These are phyloP conservation scores for Cutaneotrichosporon arboriforme DNA, from an alignment of 1,284 basidiomycete species.

Conservation along the genomic window DNA sequence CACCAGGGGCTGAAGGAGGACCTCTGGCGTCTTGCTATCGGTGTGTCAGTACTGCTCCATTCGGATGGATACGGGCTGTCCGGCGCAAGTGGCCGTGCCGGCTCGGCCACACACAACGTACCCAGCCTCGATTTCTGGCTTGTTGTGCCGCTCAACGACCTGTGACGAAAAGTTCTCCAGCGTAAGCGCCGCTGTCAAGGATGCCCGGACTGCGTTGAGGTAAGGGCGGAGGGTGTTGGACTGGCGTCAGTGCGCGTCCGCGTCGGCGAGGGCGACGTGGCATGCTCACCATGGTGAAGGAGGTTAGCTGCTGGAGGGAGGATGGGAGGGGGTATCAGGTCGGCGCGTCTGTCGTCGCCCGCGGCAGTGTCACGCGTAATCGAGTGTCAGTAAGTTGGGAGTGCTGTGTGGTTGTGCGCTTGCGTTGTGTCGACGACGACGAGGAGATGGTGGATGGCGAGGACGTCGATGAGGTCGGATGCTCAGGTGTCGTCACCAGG, in stretches of 20 bases:
- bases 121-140: slow-evolving; percentile 86
- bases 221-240: slow-evolving; percentile 80
- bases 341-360: background rate
- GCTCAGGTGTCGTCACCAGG: no score
- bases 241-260: slow-evolving; percentile 31
- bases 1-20: slow-evolving; percentile 82
- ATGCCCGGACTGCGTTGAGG: slow-evolving; percentile 89
- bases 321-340: background rate
- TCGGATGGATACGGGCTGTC: no score
- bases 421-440: background rate
- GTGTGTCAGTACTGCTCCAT: background rate
- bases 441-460: background rate
- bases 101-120: slow-evolving; percentile 32
- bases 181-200: slow-evolving; percentile 93
- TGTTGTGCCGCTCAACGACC: slow-evolving; percentile 94
- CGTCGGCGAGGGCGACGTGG: background rate
- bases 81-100: no score
- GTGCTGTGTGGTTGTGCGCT: no score
- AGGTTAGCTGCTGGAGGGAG: background rate
- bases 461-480: no score
- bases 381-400: background rate
- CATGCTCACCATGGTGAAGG: slow-evolving; percentile 7
- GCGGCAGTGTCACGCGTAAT: background rate
- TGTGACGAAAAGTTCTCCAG: slow-evolving; percentile 97
- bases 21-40: slow-evolving; percentile 87